phyloP scores from a whole-genome alignment of 495 filamentous ascomycete genomes.

The Oleoguttula mirabilis region DNA sequence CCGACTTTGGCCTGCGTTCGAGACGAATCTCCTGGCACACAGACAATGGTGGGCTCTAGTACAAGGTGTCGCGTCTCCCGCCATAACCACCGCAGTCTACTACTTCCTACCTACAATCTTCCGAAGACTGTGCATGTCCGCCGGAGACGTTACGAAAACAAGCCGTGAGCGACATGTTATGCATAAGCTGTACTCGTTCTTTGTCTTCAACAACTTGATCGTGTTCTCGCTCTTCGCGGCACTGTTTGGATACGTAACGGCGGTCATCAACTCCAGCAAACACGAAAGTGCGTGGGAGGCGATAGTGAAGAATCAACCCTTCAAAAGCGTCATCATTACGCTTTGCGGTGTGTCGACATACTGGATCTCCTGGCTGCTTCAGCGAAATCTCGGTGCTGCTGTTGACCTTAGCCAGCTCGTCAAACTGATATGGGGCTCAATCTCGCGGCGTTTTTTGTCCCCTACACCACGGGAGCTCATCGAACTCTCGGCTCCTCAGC shows the following conservation, averaged over 20 bases:
- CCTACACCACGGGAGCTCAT: slow-evolving; percentile 90
- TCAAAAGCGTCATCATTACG: slow-evolving; percentile 47
- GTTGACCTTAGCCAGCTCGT: slow-evolving; percentile 80
- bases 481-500: slow-evolving; percentile 80
- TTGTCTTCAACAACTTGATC: slow-evolving; percentile 92
- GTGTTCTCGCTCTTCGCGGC: slow-evolving; percentile 84
- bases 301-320: slow-evolving; percentile 50
- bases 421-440: slow-evolving; percentile 65
- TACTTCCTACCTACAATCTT: slow-evolving; percentile 82
- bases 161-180: slow-evolving; percentile 88
- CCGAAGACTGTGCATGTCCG: slow-evolving; percentile 63
- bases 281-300: slow-evolving; percentile 52
- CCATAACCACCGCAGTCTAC: slow-evolving; percentile 79
- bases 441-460: slow-evolving; percentile 66
- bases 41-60: slow-evolving; percentile 66
- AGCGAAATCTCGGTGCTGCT: slow-evolving; percentile 83
- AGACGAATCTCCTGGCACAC: slow-evolving; percentile 47
- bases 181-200: slow-evolving; percentile 85
- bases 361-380: slow-evolving; percentile 87
- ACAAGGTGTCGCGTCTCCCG: slow-evolving; percentile 89
- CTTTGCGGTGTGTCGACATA: slow-evolving; percentile 74
- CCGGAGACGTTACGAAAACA: slow-evolving; percentile 82
- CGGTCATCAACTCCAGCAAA: slow-evolving; percentile 46
- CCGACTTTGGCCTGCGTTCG: slow-evolving; percentile 66
- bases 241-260: slow-evolving; percentile 57